Base-by-base conservation (phyloP, 768 basidiomycete species). In the Hericium coralloides region DNA sequence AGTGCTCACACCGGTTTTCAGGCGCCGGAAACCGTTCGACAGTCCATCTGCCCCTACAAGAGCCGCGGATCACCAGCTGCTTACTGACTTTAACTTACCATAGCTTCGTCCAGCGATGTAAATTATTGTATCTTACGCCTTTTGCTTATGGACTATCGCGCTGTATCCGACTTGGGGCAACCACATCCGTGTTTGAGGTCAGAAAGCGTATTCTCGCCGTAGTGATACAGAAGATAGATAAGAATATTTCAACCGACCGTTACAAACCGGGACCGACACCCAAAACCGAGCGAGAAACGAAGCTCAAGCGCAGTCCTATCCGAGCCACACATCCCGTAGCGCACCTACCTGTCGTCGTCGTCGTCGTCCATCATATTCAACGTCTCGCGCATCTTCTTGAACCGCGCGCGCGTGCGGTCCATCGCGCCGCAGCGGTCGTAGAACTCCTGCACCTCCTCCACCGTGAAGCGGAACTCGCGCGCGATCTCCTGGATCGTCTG, bases 11-110 rank as follows among this genome's bases (percentile, higher is more conserved):
- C n/a, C 3, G 20, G 52, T 57, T 53, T 61, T 45, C 60, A 93
- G 91, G 69, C 84, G 84, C 61, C 80, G 84, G 43, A 90, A 89
- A 65, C 82, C 83, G 2, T 87, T 84, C 63, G 83, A 86, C 53
- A 89, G 87, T 60, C 91, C 91, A 23, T 82, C 88, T 20, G 91
- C 91, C 9, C 91, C 91, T 4, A 73, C 70, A n/a, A 78, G 90
- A 60, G 83, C 78, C 23, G 84, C 82, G 26, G 82, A 87, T 61
- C 79, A 85, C 65, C 84, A 84, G 59, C 69, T 83, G 22, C 69
- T 88, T 49, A 78, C 79, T 5, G 89, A 90, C 55, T 78, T 82
- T 47, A 86, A 89, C 25, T 8, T 6, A 31, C 31, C 31, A 31
- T 31, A 31, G 31, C 10, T 9, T 31, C 8, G 31, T 31, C 8